phyloP scores from a whole-genome alignment of 2,329 filamentous ascomycete species.

The Metarhizium robertsii region DNA sequence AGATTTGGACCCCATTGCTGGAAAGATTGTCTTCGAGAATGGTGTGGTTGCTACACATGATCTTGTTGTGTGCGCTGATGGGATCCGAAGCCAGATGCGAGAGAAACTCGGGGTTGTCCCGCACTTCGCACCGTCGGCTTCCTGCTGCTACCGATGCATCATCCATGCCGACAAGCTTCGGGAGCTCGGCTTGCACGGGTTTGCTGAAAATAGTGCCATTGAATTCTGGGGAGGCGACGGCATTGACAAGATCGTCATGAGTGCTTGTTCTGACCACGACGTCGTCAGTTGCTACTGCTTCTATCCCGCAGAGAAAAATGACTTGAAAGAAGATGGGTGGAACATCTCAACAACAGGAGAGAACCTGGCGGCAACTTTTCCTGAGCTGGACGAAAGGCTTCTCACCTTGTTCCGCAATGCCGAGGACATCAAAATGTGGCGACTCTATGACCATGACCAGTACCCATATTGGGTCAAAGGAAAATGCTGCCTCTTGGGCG shows the following conservation, averaged over 20 bases:
- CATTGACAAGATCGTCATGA: conserved; percentile 54
- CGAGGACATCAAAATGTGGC: conserved; percentile 53
- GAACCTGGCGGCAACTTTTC: conserved; percentile 47
- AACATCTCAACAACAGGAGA: conserved; percentile 38
- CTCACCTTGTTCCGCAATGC: conserved; percentile 43
- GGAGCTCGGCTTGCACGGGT: conserved; percentile 45
- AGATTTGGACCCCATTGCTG: conserved; percentile 38
- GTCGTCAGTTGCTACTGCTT: conserved; percentile 59
- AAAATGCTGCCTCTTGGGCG: conserved; percentile 45
- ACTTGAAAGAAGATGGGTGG: conserved; percentile 49
- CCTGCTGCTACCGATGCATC: conserved; percentile 51
- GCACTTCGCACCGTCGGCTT: conserved; percentile 41
- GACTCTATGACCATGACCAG: conserved; percentile 34
- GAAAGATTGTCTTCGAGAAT: conserved; percentile 41
- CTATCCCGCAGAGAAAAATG: conserved; percentile 48
- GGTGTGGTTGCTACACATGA: conserved; percentile 39
- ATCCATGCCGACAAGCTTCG: conserved; percentile 44
- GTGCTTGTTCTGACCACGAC: conserved; percentile 51
- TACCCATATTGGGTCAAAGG: conserved; percentile 42
- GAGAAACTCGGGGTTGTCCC: conserved; percentile 45
- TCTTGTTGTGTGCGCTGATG: conserved; percentile 50
- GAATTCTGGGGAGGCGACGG: conserved; percentile 60
- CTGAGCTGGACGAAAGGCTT: conserved; percentile 45
- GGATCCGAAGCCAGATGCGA: conserved; percentile 51
- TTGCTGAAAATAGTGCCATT: conserved; percentile 44